Evolutionary conservation across 106 monocot species (phyloP), one percentile per base, ranked within the genome.

Genomic region (Acorus gramineus): DNA sequence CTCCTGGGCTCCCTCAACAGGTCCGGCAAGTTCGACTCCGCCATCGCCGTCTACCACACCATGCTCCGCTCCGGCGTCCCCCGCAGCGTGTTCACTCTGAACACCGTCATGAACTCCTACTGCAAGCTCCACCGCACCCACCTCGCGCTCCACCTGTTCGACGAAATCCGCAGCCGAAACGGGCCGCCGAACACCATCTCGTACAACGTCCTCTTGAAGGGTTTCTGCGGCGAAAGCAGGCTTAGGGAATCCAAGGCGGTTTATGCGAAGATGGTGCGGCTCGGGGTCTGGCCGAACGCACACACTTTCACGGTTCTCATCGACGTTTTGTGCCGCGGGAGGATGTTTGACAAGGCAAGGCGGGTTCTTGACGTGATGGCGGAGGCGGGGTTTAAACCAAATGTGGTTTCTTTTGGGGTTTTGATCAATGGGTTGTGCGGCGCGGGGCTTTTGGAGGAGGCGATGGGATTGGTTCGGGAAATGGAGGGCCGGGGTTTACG

Each of bases 181-280:
- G 42, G 46, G 7, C 5, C 49, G 9, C 78, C 74, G 2, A 79
- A 55, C 14, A 49, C 54, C 4, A 48, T 79, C 46, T 83, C 82
- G 9, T 78, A 43, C 71, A 83, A 83, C 50, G 79, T 78, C 51
- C 60, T 83, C 50, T 71, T 83, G 60, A 83, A 83, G 57, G 74
- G 74, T 4, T 72, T 71, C 52, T 78, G 71, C 47, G 64, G 42
- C n/a, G 78, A 79, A 57, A 55, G 68, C n/a, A 78, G 55, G 64
- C 53, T 83, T 62, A 75, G 66, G 52, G n/a, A 60, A 8, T 70
- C 67, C 4, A 55, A 52, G 43, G 44, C 42, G 9, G 46, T 83
- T 44, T 83, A 78, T 61, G 60, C 64, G 2, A 74, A 73, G 46
- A 75, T 78, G 82, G n/a, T 49, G 6, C 78, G 79, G 55, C 42